phyloP scores from a whole-genome alignment of 1,284 basidiomycete species.

The Lentinus polychrous region DNA sequence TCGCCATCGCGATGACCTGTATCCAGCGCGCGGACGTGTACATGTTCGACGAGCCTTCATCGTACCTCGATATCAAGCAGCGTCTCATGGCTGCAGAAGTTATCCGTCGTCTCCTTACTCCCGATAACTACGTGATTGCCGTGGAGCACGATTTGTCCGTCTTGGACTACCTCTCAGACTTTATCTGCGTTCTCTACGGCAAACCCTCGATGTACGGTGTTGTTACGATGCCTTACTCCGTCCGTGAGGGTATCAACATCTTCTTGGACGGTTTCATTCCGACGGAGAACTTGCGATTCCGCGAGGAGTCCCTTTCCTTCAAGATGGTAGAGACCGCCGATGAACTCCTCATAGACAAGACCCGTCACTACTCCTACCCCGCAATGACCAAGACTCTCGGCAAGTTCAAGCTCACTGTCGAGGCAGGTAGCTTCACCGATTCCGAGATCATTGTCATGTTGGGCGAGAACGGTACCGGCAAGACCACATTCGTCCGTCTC shows the following conservation, averaged over 20 bases:
- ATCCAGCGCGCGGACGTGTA: conserved; percentile 94
- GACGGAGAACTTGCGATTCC: conserved; percentile 96
- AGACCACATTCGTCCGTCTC: conserved; percentile 93
- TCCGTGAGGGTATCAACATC: conserved; percentile 98
- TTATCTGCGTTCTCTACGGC: conserved; percentile 94
- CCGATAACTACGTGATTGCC: conserved; percentile 87
- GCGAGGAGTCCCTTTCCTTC: conserved; percentile 89
- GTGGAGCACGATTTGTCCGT: conserved; percentile 98
- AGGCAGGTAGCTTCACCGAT: conserved; percentile 85
- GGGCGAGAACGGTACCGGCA: conserved; percentile 96
- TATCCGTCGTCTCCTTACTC: conserved; percentile 78
- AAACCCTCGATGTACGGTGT: conserved; percentile 97
- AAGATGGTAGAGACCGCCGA: conserved; percentile 95
- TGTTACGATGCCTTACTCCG: conserved; percentile 95
- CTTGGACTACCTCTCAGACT: conserved; percentile 95
- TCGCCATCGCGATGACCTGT: conserved; percentile 91
- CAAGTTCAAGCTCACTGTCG: conserved; percentile 86
- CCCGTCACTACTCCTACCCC: conserved; percentile 84
- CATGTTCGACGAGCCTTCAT: conserved; percentile 97
- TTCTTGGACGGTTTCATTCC: conserved; percentile 97
- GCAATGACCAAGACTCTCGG: conserved; percentile 95
- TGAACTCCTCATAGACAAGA: conserved; percentile 78
- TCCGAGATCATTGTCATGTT: conserved; percentile 97
- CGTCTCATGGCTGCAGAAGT: conserved; percentile 94
- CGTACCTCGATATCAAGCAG: conserved; percentile 93